Evolutionary conservation across 1,284 basidiomycete species (phyloP).

Genomic region (Leccinum fallax): DNA sequence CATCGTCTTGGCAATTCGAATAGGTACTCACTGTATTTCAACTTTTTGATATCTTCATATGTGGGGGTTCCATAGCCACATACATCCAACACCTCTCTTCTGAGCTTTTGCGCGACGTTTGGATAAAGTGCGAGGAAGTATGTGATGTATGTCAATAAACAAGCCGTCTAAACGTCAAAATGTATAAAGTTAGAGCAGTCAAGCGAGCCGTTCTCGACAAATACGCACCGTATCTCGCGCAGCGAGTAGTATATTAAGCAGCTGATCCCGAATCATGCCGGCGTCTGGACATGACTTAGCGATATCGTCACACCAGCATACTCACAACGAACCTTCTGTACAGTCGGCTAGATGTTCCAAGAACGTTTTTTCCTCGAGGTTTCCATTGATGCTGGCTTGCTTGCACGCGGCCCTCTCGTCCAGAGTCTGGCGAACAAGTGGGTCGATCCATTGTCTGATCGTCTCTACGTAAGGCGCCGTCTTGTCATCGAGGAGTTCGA

Average conservation of each 20-base stretch:
- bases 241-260: conserved; percentile 73
- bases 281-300: conserved; percentile 42
- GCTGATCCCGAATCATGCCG: conserved; percentile 64
- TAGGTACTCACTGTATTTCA: conserved; percentile 60
- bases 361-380: conserved; percentile 59
- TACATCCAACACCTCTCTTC: conserved; percentile 60
- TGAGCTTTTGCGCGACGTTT: conserved; percentile 51
- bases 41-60: conserved; percentile 52
- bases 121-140: conserved; percentile 69
- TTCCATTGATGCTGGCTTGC: conserved; percentile 40
- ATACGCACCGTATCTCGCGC: conserved; percentile 68
- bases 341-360: conserved; percentile 66
- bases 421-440: conserved; percentile 57
- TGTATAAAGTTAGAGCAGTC: background rate
- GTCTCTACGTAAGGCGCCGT: conserved; percentile 51
- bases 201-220: background rate
- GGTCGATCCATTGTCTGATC: conserved; percentile 62
- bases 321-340: conserved; percentile 51
- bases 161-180: conserved; percentile 63
- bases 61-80: conserved; percentile 54
- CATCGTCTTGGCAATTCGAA: background rate
- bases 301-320: conserved; percentile 6
- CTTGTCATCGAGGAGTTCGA: conserved; percentile 64
- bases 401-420: conserved; percentile 46
- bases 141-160: conserved; percentile 59